phyloP scores from a whole-genome alignment of 2,329 filamentous ascomycete species.

The Magnaporthiopsis rhizophila region DNA sequence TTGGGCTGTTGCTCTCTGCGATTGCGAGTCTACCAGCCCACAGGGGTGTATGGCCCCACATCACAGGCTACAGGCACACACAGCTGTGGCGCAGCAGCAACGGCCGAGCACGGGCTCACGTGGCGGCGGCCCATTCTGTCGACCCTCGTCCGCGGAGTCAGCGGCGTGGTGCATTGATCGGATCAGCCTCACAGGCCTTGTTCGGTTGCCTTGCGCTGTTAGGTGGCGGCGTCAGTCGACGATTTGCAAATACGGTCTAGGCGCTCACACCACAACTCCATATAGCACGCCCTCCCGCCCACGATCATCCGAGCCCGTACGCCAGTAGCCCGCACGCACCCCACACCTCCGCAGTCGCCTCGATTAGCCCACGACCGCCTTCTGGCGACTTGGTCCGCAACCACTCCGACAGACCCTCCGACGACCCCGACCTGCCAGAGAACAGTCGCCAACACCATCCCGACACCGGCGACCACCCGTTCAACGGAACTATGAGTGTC shows the following conservation, averaged over 20 bases:
- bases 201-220: background rate
- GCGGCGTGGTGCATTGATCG: background rate
- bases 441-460: background rate
- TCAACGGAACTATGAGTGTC: conserved; percentile 14
- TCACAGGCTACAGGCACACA: background rate
- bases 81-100: background rate
- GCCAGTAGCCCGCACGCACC: background rate
- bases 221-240: too few species aligned
- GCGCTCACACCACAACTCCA: too few species aligned
- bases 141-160: background rate
- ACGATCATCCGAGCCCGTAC: background rate
- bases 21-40: background rate
- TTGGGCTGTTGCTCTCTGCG: background rate
- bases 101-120: background rate
- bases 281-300: background rate
- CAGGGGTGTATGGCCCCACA: background rate
- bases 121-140: background rate
- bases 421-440: background rate
- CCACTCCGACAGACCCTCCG: background rate
- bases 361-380: background rate
- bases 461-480: background rate
- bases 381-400: background rate
- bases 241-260: too few species aligned
- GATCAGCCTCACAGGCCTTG: background rate
- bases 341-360: background rate